Percentiles rank a stretch among this genome's conserved stretches.
Conservation (phyloP, 306 rosid genomes). For the Cucurbita moschata region DNA sequence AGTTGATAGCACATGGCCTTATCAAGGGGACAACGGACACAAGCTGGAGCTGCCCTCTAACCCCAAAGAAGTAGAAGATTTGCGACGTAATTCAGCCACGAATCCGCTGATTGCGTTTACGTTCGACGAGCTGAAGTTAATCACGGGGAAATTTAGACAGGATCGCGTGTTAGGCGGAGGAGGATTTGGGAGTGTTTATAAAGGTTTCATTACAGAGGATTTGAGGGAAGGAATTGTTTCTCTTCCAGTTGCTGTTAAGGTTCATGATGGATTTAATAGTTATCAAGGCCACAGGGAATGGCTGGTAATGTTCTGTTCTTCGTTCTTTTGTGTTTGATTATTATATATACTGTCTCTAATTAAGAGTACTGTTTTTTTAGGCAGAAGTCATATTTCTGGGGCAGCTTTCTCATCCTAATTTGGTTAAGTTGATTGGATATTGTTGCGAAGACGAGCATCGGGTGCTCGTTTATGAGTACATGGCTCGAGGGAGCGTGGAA, state of each 20-base stretch:
- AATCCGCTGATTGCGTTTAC: constrained; percentile 79
- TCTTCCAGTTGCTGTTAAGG: constrained; percentile 86
- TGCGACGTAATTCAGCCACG: constrained; percentile 69
- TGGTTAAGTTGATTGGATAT: constrained; percentile 85
- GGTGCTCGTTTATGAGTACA: constrained; percentile 80
- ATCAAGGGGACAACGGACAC: constrained; percentile 30
- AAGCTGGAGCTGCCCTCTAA: constrained; percentile 50
- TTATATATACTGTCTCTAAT: background rate
- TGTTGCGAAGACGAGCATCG: constrained; percentile 96
- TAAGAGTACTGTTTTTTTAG: constrained; percentile 34
- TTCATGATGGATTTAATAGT: constrained; percentile 91
- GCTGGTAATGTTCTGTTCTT: constrained; percentile 56
- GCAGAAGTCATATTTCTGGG: constrained; percentile 99
- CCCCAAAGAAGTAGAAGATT: constrained; percentile 88
- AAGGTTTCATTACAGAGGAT: constrained; percentile 76
- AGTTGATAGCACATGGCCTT: constrained; percentile 34
- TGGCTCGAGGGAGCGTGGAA: constrained; percentile 91
- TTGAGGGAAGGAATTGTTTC: constrained; percentile 48
- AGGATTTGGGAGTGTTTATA: constrained; percentile 94
- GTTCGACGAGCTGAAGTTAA: constrained; percentile 51
- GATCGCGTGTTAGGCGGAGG: constrained; percentile 85
- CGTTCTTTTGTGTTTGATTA: background rate
- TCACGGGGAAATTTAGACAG: constrained; percentile 69
- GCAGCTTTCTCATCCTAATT: constrained; percentile 96
- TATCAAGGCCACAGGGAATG: constrained; percentile 98